A percentile compares a stretch with the other conserved stretches of the same genome.
Evolutionary conservation across 1,284 basidiomycete species (phyloP).

Genomic region (Dichomitus squalens): DNA sequence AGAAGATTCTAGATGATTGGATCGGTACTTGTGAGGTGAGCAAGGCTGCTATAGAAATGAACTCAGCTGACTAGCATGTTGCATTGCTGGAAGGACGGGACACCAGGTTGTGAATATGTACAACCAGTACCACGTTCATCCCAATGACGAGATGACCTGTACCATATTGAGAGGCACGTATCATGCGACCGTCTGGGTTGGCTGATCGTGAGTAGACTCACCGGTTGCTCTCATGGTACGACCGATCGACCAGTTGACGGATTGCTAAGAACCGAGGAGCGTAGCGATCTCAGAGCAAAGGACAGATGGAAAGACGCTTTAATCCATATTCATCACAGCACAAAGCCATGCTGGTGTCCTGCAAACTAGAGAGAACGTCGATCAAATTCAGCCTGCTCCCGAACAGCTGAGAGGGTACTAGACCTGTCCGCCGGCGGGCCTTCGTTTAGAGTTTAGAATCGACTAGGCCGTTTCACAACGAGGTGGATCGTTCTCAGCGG

Average conservation of each 20-base stretch:
- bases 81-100: not conserved
- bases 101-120: not conserved
- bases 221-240: too few species aligned
- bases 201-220: too few species aligned
- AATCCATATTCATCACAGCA: too few species aligned
- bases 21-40: not conserved
- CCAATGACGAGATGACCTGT: not conserved
- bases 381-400: not conserved
- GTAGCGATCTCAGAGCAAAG: too few species aligned
- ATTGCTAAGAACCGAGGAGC: too few species aligned
- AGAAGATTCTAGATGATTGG: too few species aligned
- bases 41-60: not conserved
- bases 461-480: not conserved
- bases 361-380: not conserved
- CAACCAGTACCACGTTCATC: not conserved
- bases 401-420: not conserved
- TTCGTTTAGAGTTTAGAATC: not conserved
- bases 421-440: not conserved
- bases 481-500: not conserved
- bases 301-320: too few species aligned
- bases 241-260: too few species aligned
- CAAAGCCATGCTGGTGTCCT: not conserved
- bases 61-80: not conserved
- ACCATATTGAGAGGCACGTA: not conserved
- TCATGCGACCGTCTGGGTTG: not conserved